Base-by-base conservation (phyloP, 495 filamentous ascomycete species). In the Hyaloscypha variabilis region DNA sequence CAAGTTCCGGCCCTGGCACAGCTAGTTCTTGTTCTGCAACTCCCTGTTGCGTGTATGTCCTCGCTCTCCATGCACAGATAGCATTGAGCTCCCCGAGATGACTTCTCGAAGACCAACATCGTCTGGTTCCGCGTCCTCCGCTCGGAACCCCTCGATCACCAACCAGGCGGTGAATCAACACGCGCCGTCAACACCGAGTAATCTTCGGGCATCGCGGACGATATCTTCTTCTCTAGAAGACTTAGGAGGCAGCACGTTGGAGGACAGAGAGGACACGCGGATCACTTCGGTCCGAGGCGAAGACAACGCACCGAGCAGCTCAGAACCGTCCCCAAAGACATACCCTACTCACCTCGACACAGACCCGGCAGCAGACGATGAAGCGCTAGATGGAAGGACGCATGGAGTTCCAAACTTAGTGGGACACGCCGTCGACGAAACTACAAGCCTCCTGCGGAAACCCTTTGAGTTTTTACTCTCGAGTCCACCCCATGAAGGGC, bases 401-500 rank as follows among this genome's bases (percentile, higher is more conserved):
- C 58, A 52, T 8, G 56, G 52, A 14, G 8, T 58, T 4, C n/a
- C 21, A 11, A 64, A 62, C 13, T 34, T 67, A 3, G 24, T 23
- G 1, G 46, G 52, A 46, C 64, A 55, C 31, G 19, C 23, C 6
- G 67, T 73, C 2, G 75, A 69, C 54, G 83, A 86, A 62, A 72
- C 71, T 0, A 82, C 82, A 0, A 69, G 77, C 17, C 74, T 86
- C 5, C 75, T 85, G 29, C 72, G 67, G 62, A 68, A 63, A 39
- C 69, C 66, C 1, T 67, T 72, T 42, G 69, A 74, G 34, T 64
- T 71, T 39, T 46, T 46, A 19, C 67, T 67, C 10, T 57, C 72
- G 25, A 76, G 79, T 54, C 72, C 68, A 25, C 71, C 71, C 3
- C 81, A 85, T 71, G 75, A 77, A 3, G 82, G 83, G 21, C 74